Evolutionary conservation across 1,284 basidiomycete species (phyloP).

Genomic region (Ceratobasidium sp.): DNA sequence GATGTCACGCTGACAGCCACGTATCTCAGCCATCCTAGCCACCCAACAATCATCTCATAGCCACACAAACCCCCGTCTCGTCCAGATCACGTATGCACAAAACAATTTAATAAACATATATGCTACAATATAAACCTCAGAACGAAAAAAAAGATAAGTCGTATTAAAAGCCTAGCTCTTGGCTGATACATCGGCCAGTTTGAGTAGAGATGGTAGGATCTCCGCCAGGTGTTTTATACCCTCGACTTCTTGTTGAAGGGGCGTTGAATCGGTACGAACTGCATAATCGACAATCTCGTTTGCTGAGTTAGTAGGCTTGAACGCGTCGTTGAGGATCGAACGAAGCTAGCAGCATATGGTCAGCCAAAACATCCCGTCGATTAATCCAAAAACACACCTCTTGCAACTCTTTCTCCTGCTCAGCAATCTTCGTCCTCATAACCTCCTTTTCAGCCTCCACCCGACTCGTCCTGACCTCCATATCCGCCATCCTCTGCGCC

Average conservation of each 20-base stretch:
- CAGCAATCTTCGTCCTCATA: constrained; percentile 1
- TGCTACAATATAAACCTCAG: too few relatives aligned
- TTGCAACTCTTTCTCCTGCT: constrained; percentile 1
- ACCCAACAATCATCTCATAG: background rate
- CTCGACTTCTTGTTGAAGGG: background rate
- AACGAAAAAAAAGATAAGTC: background rate
- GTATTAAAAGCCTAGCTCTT: background rate
- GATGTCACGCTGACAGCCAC: constrained; percentile 4
- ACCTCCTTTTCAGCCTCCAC: background rate
- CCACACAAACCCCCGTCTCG: background rate
- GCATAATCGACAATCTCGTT: background rate
- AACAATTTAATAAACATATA: too few relatives aligned
- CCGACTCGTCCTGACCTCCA: background rate
- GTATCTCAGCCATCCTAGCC: constrained; percentile 25
- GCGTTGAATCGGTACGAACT: background rate
- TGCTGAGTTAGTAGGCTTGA: constrained; percentile 14
- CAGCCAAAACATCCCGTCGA: background rate
- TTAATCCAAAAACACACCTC: background rate
- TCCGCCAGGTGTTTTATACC: constrained; percentile 9
- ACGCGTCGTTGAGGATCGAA: constrained; percentile 14
- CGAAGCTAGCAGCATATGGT: constrained; percentile 9
- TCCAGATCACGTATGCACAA: too few relatives aligned
- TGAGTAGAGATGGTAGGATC: constrained; percentile 22
- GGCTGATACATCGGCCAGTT: constrained; percentile 1
- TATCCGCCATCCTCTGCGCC: background rate